A percentile compares a stretch with the other conserved stretches of the same genome.
These are phyloP conservation scores for Comarum palustre DNA, from an alignment of 306 rosid species.

Conservation along the genomic window DNA sequence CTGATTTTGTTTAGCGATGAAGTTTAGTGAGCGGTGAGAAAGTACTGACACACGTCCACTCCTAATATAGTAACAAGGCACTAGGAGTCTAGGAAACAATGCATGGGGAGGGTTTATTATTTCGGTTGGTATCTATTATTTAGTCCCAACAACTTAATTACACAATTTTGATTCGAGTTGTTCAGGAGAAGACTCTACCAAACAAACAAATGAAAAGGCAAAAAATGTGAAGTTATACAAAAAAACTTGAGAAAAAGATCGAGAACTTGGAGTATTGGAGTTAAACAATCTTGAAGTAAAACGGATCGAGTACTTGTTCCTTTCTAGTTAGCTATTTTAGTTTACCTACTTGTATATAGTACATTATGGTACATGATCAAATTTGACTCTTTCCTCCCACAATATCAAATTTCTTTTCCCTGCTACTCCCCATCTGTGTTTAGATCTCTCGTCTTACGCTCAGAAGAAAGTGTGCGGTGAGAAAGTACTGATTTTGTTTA, in stretches of 20 bases:
- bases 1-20: too few relatives aligned
- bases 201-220: not conserved
- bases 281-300: not conserved
- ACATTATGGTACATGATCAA: too few relatives aligned
- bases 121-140: not conserved
- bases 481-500: too few relatives aligned
- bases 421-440: too few relatives aligned
- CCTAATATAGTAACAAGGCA: not conserved
- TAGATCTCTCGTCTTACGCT: too few relatives aligned
- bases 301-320: too few relatives aligned
- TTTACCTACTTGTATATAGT: not conserved
- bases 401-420: too few relatives aligned
- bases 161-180: not conserved
- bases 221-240: not conserved
- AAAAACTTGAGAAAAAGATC: not conserved
- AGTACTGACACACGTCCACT: too few relatives aligned
- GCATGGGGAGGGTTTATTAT: not conserved
- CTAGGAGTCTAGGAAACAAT: conserved; percentile 1
- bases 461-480: too few relatives aligned
- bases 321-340: not conserved
- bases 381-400: too few relatives aligned
- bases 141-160: not conserved
- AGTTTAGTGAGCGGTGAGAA: too few relatives aligned
- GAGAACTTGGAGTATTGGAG: not conserved
- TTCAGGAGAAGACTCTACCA: not conserved